A percentile compares a stretch with the other conserved stretches of the same genome.
Conservation (phyloP, 345 rosid species). For the Populus tremula region DNA sequence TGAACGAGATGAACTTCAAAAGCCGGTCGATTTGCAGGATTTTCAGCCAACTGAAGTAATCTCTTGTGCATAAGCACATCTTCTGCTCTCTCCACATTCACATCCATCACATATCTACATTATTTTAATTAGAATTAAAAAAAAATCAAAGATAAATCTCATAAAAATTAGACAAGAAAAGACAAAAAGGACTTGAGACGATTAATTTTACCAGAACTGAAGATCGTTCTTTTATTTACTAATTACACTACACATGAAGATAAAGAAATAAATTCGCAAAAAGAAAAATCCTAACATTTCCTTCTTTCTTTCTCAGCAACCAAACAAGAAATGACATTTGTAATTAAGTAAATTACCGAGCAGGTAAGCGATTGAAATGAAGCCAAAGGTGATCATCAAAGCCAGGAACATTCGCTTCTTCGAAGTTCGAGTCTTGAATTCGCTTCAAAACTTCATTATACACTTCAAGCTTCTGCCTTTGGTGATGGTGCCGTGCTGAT, state of each 20-base stretch:
- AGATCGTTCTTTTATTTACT: neutral
- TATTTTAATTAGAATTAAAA: neutral
- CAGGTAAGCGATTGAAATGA: slow-evolving; percentile 96
- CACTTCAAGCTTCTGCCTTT: slow-evolving; percentile 79
- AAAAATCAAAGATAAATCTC: neutral
- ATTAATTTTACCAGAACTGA: neutral
- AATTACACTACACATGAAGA: neutral
- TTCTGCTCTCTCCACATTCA: slow-evolving; percentile 95
- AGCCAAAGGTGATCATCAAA: slow-evolving; percentile 97
- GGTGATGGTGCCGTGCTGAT: slow-evolving; percentile 34
- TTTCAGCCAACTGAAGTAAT: slow-evolving; percentile 70
- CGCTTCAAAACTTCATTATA: slow-evolving; percentile 74
- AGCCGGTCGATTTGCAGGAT: slow-evolving; percentile 69
- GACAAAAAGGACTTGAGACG: neutral
- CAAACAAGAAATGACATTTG: slow-evolving; percentile 8
- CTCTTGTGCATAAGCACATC: slow-evolving; percentile 84
- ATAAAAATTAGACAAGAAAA: neutral
- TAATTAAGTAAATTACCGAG: slow-evolving; percentile 46
- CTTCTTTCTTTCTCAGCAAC: slow-evolving; percentile 9
- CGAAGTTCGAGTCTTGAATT: slow-evolving; percentile 63
- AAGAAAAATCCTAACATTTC: slow-evolving; percentile 1
- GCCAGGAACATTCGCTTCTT: slow-evolving; percentile 65
- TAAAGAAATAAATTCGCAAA: neutral
- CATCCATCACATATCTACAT: slow-evolving; percentile 83
- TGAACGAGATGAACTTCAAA: slow-evolving; percentile 88